A percentile compares a stretch with the other conserved stretches of the same genome.
Conservation (phyloP, 208 protist genomes). For the Leishmania gerbilli region DNA sequence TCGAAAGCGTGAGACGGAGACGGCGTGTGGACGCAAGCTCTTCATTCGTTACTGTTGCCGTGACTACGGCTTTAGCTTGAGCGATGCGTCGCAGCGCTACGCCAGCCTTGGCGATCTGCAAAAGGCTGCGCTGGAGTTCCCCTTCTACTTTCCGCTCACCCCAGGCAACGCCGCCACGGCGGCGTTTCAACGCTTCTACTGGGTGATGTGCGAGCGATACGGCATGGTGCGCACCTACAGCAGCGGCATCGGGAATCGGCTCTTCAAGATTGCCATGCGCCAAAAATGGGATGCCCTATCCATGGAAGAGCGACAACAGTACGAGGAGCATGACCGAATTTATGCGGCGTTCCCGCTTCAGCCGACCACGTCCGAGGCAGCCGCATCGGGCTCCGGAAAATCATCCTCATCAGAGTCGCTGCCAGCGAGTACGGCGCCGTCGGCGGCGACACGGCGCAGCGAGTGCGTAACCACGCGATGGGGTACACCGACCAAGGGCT, state of each 20-base stretch:
- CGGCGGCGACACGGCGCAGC: neutral
- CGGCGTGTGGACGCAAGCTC: conserved; percentile 51
- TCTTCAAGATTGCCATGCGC: conserved; percentile 70
- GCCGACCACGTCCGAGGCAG: neutral
- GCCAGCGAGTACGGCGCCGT: neutral
- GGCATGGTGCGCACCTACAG: conserved; percentile 44
- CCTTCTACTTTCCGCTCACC: conserved; percentile 73
- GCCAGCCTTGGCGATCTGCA: conserved; percentile 62
- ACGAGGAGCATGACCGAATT: conserved; percentile 35
- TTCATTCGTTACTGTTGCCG: conserved; percentile 64
- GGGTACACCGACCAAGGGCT: neutral
- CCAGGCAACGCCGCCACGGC: conserved; percentile 12
- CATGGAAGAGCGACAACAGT: conserved; percentile 46
- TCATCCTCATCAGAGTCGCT: neutral
- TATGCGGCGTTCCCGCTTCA: conserved; percentile 50
- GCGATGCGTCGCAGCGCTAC: conserved; percentile 46
- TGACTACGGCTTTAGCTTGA: conserved; percentile 72
- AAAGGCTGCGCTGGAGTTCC: conserved; percentile 77
- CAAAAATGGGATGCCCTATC: conserved; percentile 58
- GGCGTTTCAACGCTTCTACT: conserved; percentile 71
- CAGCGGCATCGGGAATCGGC: conserved; percentile 41
- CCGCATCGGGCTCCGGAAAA: neutral
- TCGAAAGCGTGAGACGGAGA: conserved; percentile 19
- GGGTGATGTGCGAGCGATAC: conserved; percentile 50
- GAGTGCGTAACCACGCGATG: neutral